Evolutionary conservation across 1,284 basidiomycete genomes (phyloP).

Genomic region (Cutaneotrichosporon spelunceum): DNA sequence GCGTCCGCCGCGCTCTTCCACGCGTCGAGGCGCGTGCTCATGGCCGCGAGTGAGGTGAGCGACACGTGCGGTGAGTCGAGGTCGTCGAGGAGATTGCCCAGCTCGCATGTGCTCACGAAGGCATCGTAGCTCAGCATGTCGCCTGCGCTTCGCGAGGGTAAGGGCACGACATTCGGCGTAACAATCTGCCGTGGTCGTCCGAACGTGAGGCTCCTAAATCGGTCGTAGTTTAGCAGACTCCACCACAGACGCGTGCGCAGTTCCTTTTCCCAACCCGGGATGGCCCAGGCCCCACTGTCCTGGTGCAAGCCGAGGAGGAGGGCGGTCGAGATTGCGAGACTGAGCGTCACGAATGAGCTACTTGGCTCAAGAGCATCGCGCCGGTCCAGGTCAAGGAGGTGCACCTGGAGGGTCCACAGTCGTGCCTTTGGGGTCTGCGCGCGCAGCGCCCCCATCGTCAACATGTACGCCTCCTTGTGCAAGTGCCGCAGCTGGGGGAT

Average conservation of each 20-base stretch:
- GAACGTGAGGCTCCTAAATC: constrained; percentile 7
- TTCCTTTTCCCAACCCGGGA: constrained; percentile 6
- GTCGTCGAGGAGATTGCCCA: constrained; percentile 2
- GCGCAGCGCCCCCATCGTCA: background rate
- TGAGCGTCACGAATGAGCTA: background rate
- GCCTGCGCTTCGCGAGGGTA: background rate
- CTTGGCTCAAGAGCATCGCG: constrained; percentile 2
- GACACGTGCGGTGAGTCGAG: background rate
- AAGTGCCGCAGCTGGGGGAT: constrained; percentile 1
- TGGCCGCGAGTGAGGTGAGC: background rate
- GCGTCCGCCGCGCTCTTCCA: constrained; percentile 4
- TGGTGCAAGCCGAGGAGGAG: constrained; percentile 8
- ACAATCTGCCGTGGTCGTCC: constrained; percentile 1
- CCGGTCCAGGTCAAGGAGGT: constrained; percentile 4
- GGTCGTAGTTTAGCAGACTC: constrained; percentile 5
- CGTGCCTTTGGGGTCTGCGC: background rate
- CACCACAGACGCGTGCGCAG: constrained; percentile 7
- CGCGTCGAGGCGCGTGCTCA: constrained; percentile 4
- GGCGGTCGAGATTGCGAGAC: constrained; percentile 2
- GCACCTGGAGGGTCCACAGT: constrained; percentile 4
- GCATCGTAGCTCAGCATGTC: constrained; percentile 9
- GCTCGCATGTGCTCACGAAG: constrained; percentile 5
- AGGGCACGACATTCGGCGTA: constrained; percentile 2
- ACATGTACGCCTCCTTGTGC: constrained; percentile 1
- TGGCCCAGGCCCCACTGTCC: constrained; percentile 6